Evolutionary conservation across 2,329 filamentous ascomycete genomes (phyloP).

Genomic region (Pseudogymnoascus sp.): DNA sequence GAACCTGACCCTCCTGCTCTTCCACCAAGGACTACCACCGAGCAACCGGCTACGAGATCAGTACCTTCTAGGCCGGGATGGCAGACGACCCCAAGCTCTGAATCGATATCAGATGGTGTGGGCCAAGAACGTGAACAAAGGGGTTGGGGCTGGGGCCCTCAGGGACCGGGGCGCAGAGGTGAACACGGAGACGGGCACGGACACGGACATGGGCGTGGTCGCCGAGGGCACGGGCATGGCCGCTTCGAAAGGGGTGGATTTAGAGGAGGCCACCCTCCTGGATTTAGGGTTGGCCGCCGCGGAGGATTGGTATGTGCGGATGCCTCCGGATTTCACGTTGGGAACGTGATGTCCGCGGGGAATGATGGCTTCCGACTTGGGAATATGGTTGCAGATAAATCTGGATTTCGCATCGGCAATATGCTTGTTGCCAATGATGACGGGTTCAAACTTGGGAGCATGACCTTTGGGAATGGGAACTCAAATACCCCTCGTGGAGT

Average conservation of each 20-base stretch:
- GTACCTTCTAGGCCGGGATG: background rate
- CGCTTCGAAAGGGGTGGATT: background rate
- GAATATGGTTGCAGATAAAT: conserved; percentile 21
- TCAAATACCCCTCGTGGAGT: background rate
- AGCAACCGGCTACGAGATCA: conserved; percentile 26
- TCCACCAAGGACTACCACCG: conserved; percentile 12
- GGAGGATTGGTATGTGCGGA: background rate
- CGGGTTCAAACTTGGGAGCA: conserved; percentile 31
- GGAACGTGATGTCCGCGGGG: background rate
- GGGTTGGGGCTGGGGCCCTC: background rate
- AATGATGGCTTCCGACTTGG: conserved; percentile 18
- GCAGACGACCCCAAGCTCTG: conserved; percentile 24
- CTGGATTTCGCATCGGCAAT: conserved; percentile 18
- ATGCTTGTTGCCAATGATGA: conserved; percentile 33
- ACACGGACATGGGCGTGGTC: background rate
- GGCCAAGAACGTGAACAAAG: conserved; percentile 14
- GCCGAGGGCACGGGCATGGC: background rate
- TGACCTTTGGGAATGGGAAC: background rate
- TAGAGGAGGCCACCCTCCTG: background rate
- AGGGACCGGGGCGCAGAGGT: background rate
- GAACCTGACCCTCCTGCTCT: conserved; percentile 14
- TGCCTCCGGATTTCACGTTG: conserved; percentile 2
- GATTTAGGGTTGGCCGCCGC: background rate
- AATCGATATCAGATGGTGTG: conserved; percentile 22
- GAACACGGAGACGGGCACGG: background rate